These are phyloP conservation scores for Tulasnella sp. DNA, from an alignment of 768 basidiomycete genomes.

Conservation along the genomic window DNA sequence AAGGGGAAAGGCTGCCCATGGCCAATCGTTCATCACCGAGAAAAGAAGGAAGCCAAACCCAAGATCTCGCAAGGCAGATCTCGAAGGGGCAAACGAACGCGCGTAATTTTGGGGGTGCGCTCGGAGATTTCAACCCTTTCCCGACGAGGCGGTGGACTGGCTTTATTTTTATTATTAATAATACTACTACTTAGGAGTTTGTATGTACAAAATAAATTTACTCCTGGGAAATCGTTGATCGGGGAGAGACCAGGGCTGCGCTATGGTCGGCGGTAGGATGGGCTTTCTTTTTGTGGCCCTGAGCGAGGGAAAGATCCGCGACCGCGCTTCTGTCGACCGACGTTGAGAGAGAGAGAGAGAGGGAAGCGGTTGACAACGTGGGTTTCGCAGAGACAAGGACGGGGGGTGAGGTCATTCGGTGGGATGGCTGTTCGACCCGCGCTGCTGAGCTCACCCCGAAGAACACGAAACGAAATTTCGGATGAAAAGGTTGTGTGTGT, in stretches of 20 bases:
- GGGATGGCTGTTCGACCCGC: neutral
- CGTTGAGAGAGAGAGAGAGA: neutral
- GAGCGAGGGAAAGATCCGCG: slow-evolving; percentile 9
- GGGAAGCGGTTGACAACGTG: neutral
- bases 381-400: neutral
- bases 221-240: neutral
- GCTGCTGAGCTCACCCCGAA: too few species aligned
- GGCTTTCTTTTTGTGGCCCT: neutral
- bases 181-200: too few species aligned
- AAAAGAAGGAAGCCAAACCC: too few species aligned
- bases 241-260: too few species aligned
- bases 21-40: neutral
- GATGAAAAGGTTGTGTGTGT: too few species aligned
- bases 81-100: neutral
- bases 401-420: neutral
- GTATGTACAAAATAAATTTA: too few species aligned
- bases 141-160: neutral
- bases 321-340: slow-evolving; percentile 2
- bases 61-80: neutral
- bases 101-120: neutral
- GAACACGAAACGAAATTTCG: neutral
- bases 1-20: neutral
- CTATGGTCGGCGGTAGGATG: neutral
- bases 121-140: neutral
- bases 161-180: too few species aligned